Base-by-base conservation (phyloP, 2,329 filamentous ascomycete genomes). In the Ophiocordyceps sinensis region DNA sequence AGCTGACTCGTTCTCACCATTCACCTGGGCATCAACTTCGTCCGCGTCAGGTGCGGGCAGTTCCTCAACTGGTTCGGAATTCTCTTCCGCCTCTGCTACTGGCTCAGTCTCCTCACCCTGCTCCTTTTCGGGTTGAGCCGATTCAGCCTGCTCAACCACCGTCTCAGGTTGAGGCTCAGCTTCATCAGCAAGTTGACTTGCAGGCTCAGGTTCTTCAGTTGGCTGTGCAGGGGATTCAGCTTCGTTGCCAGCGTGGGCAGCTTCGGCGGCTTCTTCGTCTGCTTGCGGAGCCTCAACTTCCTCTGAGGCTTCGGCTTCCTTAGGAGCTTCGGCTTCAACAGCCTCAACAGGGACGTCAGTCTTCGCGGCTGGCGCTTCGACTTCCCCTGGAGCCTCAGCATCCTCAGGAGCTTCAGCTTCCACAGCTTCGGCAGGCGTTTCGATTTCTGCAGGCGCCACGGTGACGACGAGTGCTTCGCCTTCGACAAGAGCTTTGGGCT, bases 401-500 rank as follows among this genome's bases (percentile, higher is more conserved):
- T 19, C 19, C 19, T 19, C 4, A 19, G 19, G 19, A 31, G 37
- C 15, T 36, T 36, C 35, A 23, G 35, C 2, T 36, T 26, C 26
- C 26, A 17, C 35, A 21, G 35, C 13, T 23, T 26, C 17, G 3
- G 38, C 14, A 13, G 38, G 30, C 10, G 32, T 28, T 36, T 36
- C 32, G 15, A 14, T n/a, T 19, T 19, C 32, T 6, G 37, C 28
- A 5, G 37, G 19, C 3, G 21, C 29, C 28, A 43, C 40, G 30
- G 4, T 19, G 19, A 38, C 43, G 36, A 48, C 48, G 17, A 41
- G 38, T 6, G 49, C 46, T 35, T 35, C 14, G 31, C 39, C 37
- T 41, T 49, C 49, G 43, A 41, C 39, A 19, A 40, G 38, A 21
- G n/a, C 28, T 8, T 35, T 10, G 32, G 32, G 14, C 32, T 19